phyloP scores from a whole-genome alignment of 148 eudicot species.

The Silene uniflora region DNA sequence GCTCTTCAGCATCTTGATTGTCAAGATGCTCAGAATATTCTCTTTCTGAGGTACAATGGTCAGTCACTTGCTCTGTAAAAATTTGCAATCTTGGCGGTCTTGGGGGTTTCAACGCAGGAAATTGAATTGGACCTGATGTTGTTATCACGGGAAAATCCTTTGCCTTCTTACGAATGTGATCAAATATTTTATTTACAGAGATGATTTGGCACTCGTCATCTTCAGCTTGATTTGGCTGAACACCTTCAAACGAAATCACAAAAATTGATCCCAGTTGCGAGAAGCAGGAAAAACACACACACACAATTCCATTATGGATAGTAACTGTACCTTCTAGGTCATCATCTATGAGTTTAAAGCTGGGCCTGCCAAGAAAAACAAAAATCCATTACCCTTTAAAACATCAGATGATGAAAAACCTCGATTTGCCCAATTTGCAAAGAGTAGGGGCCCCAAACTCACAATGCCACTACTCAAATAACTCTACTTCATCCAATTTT shows the following conservation, averaged over 20 bases:
- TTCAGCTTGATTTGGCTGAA: constrained; percentile 30
- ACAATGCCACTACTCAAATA: background rate
- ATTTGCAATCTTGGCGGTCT: constrained; percentile 42
- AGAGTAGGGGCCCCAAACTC: background rate
- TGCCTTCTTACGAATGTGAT: constrained; percentile 80
- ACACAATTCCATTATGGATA: constrained; percentile 4
- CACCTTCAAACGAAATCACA: constrained; percentile 30
- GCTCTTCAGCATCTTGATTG: constrained; percentile 19
- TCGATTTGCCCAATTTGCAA: background rate
- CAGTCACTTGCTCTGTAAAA: constrained; percentile 34
- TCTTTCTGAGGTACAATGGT: constrained; percentile 24
- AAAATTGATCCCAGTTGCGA: constrained; percentile 19
- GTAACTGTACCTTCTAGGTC: constrained; percentile 54
- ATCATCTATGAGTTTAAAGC: constrained; percentile 77
- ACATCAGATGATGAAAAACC: background rate
- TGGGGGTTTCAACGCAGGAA: constrained; percentile 48
- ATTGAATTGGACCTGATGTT: constrained; percentile 32
- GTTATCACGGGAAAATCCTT: constrained; percentile 61
- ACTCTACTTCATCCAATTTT: background rate
- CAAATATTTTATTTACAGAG: constrained; percentile 63
- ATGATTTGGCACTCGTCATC: constrained; percentile 74
- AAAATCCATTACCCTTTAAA: background rate
- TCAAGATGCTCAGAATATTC: constrained; percentile 17
- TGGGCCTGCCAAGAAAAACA: constrained; percentile 55
- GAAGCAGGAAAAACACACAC: constrained; percentile 3